Base-by-base conservation (phyloP, 2,329 filamentous ascomycete genomes). In the Neurospora crassa region DNA sequence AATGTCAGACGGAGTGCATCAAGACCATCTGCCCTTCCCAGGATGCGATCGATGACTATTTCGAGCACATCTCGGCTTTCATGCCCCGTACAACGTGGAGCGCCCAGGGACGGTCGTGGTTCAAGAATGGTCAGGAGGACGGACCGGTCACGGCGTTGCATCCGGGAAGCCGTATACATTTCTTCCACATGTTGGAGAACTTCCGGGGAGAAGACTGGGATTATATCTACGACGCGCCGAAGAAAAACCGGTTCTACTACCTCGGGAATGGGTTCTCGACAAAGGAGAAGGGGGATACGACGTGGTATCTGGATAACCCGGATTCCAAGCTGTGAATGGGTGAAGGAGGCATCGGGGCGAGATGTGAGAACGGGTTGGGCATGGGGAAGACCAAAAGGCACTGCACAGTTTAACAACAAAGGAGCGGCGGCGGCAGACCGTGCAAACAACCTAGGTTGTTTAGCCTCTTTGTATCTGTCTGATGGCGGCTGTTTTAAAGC, bases 21-120 rank as follows among this genome's bases (percentile, higher is more conserved):
- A 81, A 81, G 69, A 80, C 83, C 8, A 78, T 88, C 12, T 78
- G 74, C 1, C 85, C 85, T 0, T 83, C 81, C 0, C 80, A 82
- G 69, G 82, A 78, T 0, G 84, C 84, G 4, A 83, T 85, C 4
- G 81, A 82, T 29, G 85, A 87, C 75, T 89, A 83, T 80, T 82
- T 81, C 72, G 83, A 81, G 76, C 86, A 84, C 78, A 81, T 83
- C 47, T 77, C 79, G 2, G 76, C 80, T 1, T 87, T 87, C 74
- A 87, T 88, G 83, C 85, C 85, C 67, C 83, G 84, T 24, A 87
- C 84, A 0, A 82, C 84, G 2, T 88, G 86, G 83, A 79, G 82
- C 12, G 79, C 82, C 12, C 71, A 77, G 24, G 77, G 84, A 71
- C 79, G 81, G 10, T 86, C 84, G 8, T 87, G 85, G 85, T 88